These are phyloP conservation scores for Colletotrichum destructivum DNA, from an alignment of 2,329 filamentous ascomycete genomes.

Conservation along the genomic window DNA sequence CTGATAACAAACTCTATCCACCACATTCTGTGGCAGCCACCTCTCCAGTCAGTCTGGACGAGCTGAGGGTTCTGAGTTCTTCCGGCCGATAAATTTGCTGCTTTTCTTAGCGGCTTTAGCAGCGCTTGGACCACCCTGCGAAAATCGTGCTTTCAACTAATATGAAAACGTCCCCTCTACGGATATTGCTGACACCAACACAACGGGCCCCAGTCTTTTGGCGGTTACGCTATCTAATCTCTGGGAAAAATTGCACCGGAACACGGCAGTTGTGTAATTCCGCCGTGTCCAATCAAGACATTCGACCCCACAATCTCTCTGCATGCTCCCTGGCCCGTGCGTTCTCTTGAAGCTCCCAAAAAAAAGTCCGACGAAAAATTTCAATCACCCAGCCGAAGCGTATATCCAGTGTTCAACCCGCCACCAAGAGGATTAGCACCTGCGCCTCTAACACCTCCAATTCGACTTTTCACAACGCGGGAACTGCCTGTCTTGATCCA, in stretches of 20 bases:
- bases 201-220: neutral
- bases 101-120: no score
- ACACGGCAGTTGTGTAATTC: constrained; percentile 19
- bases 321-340: constrained; percentile 39
- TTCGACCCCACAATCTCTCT: constrained; percentile 37
- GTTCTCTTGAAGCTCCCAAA: constrained; percentile 34
- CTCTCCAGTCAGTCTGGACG: no score
- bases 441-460: constrained; percentile 27
- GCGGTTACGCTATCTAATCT: constrained; percentile 30
- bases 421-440: constrained; percentile 29
- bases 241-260: constrained; percentile 24
- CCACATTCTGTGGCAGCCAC: no score
- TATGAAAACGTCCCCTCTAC: no score
- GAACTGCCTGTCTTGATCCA: constrained; percentile 17
- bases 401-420: constrained; percentile 30
- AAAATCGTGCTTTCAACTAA: no score
- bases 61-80: no score
- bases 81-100: no score
- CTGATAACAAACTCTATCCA: no score
- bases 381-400: constrained; percentile 25
- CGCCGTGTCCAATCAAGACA: constrained; percentile 34
- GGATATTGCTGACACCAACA: neutral
- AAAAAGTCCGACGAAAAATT: constrained; percentile 43
- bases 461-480: constrained; percentile 18
- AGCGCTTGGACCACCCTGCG: no score